These are phyloP conservation scores for Penicillium sp. DNA, from an alignment of 2,329 filamentous ascomycete genomes.

Conservation along the genomic window DNA sequence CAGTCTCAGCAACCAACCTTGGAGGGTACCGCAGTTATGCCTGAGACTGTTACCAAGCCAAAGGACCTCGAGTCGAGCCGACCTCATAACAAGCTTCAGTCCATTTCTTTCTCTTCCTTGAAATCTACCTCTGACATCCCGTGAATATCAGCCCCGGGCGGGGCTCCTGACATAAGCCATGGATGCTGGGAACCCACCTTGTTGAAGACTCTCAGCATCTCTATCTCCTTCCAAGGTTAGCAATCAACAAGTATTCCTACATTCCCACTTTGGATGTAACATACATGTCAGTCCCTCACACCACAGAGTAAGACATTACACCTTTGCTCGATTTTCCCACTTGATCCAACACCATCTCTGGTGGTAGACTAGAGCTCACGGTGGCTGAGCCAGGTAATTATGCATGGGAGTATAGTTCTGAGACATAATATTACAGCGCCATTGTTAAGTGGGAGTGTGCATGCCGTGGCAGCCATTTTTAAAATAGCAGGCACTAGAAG, in stretches of 20 bases:
- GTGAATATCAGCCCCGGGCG: too few species aligned
- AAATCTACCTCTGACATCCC: neutral
- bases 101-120: neutral
- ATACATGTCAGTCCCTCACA: neutral
- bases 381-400: conserved; percentile 1
- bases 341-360: neutral
- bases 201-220: too few species aligned
- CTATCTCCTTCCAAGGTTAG: too few species aligned
- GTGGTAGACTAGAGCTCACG: neutral
- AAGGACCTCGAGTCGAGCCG: neutral
- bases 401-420: neutral
- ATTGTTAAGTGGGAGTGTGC: neutral
- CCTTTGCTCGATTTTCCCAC: neutral
- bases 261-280: too few species aligned
- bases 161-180: too few species aligned
- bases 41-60: neutral
- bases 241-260: too few species aligned
- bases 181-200: too few species aligned
- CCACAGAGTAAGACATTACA: neutral
- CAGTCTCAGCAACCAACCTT: too few species aligned
- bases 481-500: neutral
- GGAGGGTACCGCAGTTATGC: too few species aligned
- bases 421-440: neutral
- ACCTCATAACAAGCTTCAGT: neutral
- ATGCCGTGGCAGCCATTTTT: neutral